Evolutionary conservation across 768 basidiomycete genomes (phyloP).

Genomic region (Coprinellus aureogranulatus): DNA sequence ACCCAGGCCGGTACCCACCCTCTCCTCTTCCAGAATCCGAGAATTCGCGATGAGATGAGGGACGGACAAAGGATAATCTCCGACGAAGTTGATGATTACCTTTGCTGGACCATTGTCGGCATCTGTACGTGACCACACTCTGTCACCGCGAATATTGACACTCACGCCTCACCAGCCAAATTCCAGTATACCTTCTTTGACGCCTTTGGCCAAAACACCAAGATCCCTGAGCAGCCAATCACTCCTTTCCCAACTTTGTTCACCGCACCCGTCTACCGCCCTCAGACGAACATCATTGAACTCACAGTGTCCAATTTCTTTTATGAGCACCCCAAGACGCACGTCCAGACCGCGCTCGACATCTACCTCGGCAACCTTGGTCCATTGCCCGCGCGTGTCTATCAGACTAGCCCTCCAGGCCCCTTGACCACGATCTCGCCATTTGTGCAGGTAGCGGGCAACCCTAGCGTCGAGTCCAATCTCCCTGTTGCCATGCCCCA

Average conservation of each 20-base stretch:
- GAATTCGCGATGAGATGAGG: slow-evolving; percentile 78
- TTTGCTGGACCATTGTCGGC: slow-evolving; percentile 95
- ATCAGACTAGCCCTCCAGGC: slow-evolving; percentile 69
- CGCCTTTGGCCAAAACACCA: slow-evolving; percentile 76
- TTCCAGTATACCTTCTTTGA: slow-evolving; percentile 96
- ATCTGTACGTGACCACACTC: slow-evolving; percentile 62
- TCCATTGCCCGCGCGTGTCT: slow-evolving; percentile 75
- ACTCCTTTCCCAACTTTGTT: slow-evolving; percentile 89
- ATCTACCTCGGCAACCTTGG: slow-evolving; percentile 90
- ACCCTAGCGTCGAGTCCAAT: slow-evolving; percentile 25
- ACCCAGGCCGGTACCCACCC: slow-evolving; percentile 80
- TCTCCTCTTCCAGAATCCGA: slow-evolving; percentile 73
- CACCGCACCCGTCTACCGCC: slow-evolving; percentile 73
- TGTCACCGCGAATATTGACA: slow-evolving; percentile 6
- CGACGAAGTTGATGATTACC: slow-evolving; percentile 92
- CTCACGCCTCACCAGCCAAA: slow-evolving; percentile 56
- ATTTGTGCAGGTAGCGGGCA: slow-evolving; percentile 37
- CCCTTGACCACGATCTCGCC: slow-evolving; percentile 63
- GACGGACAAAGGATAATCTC: slow-evolving; percentile 72
- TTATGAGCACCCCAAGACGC: slow-evolving; percentile 68
- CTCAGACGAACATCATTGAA: slow-evolving; percentile 71
- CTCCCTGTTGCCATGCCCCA: slow-evolving; percentile 29
- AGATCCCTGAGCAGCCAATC: slow-evolving; percentile 74
- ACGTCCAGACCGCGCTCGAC: slow-evolving; percentile 68
- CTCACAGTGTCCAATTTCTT: slow-evolving; percentile 88